Conservation (phyloP, 176 grass and related monocot species). For the Rhynchospora pubera region DNA sequence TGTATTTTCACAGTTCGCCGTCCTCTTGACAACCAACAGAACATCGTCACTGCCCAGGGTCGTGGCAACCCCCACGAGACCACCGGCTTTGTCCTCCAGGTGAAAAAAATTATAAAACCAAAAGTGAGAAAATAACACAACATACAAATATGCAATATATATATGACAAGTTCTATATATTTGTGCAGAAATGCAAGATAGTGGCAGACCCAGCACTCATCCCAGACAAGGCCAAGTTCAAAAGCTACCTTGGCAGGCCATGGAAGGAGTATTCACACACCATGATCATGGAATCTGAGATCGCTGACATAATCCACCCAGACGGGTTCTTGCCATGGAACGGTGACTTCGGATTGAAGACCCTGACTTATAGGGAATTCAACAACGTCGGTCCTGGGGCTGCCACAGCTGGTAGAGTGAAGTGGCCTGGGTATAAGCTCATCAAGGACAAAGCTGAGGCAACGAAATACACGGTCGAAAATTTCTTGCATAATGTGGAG, state of each 20-base stretch:
- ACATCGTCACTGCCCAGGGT: constrained; percentile 84
- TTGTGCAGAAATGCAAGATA: constrained; percentile 45
- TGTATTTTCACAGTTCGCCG: constrained; percentile 59
- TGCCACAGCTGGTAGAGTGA: constrained; percentile 34
- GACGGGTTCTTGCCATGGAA: constrained; percentile 71
- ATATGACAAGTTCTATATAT: background rate
- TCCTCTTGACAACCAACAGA: constrained; percentile 77
- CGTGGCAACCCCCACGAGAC: constrained; percentile 50
- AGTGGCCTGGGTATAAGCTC: constrained; percentile 56
- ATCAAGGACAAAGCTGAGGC: constrained; percentile 44
- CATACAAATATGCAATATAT: background rate
- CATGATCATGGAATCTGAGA: constrained; percentile 70
- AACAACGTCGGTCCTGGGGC: constrained; percentile 55
- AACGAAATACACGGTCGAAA: constrained; percentile 34
- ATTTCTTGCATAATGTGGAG: constrained; percentile 46
- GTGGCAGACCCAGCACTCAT: constrained; percentile 33
- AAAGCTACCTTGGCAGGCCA: constrained; percentile 54
- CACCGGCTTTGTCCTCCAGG: constrained; percentile 85
- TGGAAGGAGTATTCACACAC: constrained; percentile 71
- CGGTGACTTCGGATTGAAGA: constrained; percentile 68
- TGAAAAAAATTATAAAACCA: background rate
- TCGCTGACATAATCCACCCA: constrained; percentile 56
- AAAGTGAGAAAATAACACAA: background rate
- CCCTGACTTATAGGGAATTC: constrained; percentile 64
- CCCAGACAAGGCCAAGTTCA: constrained; percentile 23